These are phyloP conservation scores for Drosera spatulata DNA, from an alignment of 179 eudicot species.

Conservation along the genomic window DNA sequence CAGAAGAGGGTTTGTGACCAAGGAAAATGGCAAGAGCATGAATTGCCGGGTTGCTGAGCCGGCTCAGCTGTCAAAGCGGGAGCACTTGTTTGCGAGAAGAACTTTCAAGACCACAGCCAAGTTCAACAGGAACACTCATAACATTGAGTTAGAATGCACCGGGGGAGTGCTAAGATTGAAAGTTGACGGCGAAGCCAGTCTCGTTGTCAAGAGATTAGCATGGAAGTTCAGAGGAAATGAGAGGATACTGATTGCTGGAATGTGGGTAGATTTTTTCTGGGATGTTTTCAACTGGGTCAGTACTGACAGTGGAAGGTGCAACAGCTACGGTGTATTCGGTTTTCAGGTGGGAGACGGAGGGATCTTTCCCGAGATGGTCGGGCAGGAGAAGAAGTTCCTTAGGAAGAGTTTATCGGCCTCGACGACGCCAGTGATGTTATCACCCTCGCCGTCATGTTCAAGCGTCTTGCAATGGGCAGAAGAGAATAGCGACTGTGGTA, in stretches of 20 bases:
- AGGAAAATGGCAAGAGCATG: constrained; percentile 10
- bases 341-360: constrained; percentile 57
- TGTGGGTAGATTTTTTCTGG: constrained; percentile 53
- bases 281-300: constrained; percentile 54
- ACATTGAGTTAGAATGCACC: constrained; percentile 42
- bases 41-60: constrained; percentile 6
- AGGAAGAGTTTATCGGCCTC: constrained; percentile 31
- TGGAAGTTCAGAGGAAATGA: constrained; percentile 66
- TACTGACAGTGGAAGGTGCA: constrained; percentile 6
- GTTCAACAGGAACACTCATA: constrained; percentile 27
- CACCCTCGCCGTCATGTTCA: constrained; percentile 40
- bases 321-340: constrained; percentile 39
- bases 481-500: constrained; percentile 52
- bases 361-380: constrained; percentile 59
- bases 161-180: constrained; percentile 45
- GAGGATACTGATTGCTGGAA: constrained; percentile 25
- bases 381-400: constrained; percentile 52
- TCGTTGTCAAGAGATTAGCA: constrained; percentile 37
- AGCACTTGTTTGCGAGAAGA: constrained; percentile 46
- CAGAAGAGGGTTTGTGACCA: constrained; percentile 19
- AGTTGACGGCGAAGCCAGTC: constrained; percentile 28
- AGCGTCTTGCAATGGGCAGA: constrained; percentile 78
- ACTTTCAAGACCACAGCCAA: constrained; percentile 23
- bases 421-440: constrained; percentile 8
- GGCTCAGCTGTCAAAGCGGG: constrained; percentile 30